Base-by-base conservation (phyloP, 2,329 filamentous ascomycete genomes). In the Polytolypa hystricis region DNA sequence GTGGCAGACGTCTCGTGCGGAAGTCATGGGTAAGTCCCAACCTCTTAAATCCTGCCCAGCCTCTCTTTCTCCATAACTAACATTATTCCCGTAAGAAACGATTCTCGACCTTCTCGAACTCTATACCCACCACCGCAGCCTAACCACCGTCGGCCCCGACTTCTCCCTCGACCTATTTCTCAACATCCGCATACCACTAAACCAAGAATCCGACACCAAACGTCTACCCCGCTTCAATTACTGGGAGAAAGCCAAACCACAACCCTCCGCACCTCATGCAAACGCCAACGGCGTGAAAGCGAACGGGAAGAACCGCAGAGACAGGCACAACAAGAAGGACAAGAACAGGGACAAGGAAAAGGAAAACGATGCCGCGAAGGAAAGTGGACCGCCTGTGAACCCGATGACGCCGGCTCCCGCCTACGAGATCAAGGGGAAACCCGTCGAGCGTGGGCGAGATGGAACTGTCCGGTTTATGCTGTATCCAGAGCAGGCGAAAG, bases 391-490 rank as follows among this genome's bases (percentile, higher is more conserved):
- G 8, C 39, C 35, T 8, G 44, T 42, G 2, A 51, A 51, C 23
- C 64, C 67, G 3, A 51, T 64, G 12, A 73, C 64, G 33, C 69
- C 57, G 40, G 62, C 56, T 41, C 61, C 51, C 43, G 66, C 59
- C 47, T 67, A 53, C 36, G 60, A 56, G 44, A 62, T 60, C 57
- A 71, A 49, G 32, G 61, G 50, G 44, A 58, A 49, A 43, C 55
- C 50, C 21, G 64, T 51, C 9, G 64, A 69, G 40, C 55, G 62
- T 9, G 65, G 69, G 5, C 61, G 66, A 20, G 80, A 84, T 15
- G 82, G 82, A 5, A 93, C 89, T 0, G 77, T 93, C 46, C 75
- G 91, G 5, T 96, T 94, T 57, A 84, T 95, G 60, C 79, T 96
- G 33, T 83, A 94, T 45, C 75, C 79, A 0, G 79, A 81, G 37